These are phyloP conservation scores for Skeletonema costatum DNA, from an alignment of 108 stramenopile species.

Conservation along the genomic window DNA sequence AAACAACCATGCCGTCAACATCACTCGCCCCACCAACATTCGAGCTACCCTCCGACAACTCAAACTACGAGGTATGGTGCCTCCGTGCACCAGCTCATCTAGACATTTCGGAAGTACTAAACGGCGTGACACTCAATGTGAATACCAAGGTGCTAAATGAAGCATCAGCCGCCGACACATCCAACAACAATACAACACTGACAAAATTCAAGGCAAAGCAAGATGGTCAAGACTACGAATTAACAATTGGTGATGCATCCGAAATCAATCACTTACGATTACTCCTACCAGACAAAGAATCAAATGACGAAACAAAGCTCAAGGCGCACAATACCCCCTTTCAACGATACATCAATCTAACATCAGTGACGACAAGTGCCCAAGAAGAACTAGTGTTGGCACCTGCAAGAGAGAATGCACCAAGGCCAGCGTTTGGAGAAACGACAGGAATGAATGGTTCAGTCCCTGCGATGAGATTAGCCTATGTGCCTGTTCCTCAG, in stretches of 20 bases:
- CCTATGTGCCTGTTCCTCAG: slow-evolving; percentile 74
- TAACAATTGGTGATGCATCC: slow-evolving; percentile 35
- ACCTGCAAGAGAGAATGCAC: slow-evolving; percentile 45
- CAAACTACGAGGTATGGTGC: slow-evolving; percentile 68
- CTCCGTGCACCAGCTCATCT: slow-evolving; percentile 65
- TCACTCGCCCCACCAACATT: slow-evolving; percentile 15
- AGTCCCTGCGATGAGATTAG: slow-evolving; percentile 49
- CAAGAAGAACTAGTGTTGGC: slow-evolving; percentile 26
- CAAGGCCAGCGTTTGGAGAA: slow-evolving; percentile 38
- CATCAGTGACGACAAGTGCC: slow-evolving; percentile 21
- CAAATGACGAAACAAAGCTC: slow-evolving; percentile 1
- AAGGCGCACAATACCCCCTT: slow-evolving; percentile 37
- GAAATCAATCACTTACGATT: slow-evolving; percentile 64
- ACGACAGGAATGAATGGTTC: slow-evolving; percentile 8
- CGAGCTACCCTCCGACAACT: slow-evolving; percentile 10
- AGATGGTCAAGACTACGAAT: slow-evolving; percentile 45
- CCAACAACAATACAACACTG: not conserved
- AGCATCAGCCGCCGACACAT: not conserved
- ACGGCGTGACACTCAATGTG: slow-evolving; percentile 46
- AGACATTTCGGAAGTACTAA: slow-evolving; percentile 44
- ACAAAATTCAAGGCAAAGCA: slow-evolving; percentile 5
- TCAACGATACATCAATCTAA: slow-evolving; percentile 23
- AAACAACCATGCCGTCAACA: slow-evolving; percentile 6
- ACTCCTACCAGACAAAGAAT: slow-evolving; percentile 35
- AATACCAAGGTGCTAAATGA: not conserved